These are phyloP conservation scores for Dryas octopetala DNA, from an alignment of 306 rosid species.

Conservation along the genomic window DNA sequence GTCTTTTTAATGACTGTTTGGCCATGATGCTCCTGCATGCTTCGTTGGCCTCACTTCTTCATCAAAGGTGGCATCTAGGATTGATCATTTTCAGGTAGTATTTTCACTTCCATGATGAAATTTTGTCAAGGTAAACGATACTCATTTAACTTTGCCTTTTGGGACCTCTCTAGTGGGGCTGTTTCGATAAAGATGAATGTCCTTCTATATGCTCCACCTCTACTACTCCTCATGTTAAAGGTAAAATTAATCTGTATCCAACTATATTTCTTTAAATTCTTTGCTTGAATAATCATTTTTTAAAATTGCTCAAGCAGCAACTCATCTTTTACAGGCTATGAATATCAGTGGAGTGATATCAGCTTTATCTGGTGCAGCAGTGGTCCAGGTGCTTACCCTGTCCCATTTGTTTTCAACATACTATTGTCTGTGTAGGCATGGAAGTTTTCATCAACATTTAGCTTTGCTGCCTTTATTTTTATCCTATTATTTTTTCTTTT, in stretches of 20 bases:
- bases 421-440: background rate
- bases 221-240: conserved; percentile 86
- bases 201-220: conserved; percentile 87
- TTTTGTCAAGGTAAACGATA: conserved; percentile 7
- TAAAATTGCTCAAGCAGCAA: conserved; percentile 22
- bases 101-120: conserved; percentile 10
- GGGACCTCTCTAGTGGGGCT: conserved; percentile 57
- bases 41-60: conserved; percentile 61
- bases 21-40: conserved; percentile 78
- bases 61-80: conserved; percentile 79
- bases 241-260: conserved; percentile 32
- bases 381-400: conserved; percentile 70
- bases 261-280: background rate
- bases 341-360: conserved; percentile 61
- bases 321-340: conserved; percentile 59
- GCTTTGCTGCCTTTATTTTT: conserved; percentile 1
- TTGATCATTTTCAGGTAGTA: conserved; percentile 84
- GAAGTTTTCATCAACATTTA: conserved; percentile 13
- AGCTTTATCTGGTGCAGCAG: conserved; percentile 84
- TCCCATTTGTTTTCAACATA: conserved; percentile 2
- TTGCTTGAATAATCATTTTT: background rate
- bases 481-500: conserved; percentile 22
- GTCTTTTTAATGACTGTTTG: conserved; percentile 87
- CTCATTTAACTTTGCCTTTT: conserved; percentile 30
- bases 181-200: conserved; percentile 97